Evolutionary conservation across 1,284 basidiomycete genomes (phyloP).

Genomic region (Cerioporus squamosus): DNA sequence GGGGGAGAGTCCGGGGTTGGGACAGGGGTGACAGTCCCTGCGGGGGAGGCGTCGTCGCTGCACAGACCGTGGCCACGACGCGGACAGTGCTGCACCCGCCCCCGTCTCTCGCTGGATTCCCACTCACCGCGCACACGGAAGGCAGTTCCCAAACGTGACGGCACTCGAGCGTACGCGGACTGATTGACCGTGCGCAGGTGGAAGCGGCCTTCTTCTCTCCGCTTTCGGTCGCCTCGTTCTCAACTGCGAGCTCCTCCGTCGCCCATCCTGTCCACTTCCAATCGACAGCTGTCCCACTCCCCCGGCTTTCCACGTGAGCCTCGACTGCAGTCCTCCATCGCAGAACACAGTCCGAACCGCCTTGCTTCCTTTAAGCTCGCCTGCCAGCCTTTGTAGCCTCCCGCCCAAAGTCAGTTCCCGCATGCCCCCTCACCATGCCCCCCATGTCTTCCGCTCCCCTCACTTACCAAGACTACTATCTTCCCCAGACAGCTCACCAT

Average conservation of each 20-base stretch:
- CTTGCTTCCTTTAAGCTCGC: slow-evolving; percentile 25
- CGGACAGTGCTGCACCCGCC: neutral
- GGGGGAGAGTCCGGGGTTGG: slow-evolving; percentile 11
- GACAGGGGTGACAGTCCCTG: no score
- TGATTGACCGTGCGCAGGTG: slow-evolving; percentile 24
- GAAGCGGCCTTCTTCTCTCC: slow-evolving; percentile 19
- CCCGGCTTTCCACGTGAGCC: slow-evolving; percentile 22
- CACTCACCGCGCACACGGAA: slow-evolving; percentile 1
- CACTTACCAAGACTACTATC: slow-evolving; percentile 45
- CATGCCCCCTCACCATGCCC: slow-evolving; percentile 13
- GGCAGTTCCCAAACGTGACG: slow-evolving; percentile 6
- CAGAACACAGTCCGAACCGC: neutral
- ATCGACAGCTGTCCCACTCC: slow-evolving; percentile 15
- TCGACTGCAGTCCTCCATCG: neutral
- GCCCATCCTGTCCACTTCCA: slow-evolving; percentile 14
- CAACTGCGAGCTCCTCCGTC: slow-evolving; percentile 22
- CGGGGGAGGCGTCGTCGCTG: neutral
- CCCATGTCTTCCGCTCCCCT: slow-evolving; percentile 33
- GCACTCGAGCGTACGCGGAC: slow-evolving; percentile 3
- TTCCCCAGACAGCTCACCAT: slow-evolving; percentile 29
- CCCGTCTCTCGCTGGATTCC: neutral
- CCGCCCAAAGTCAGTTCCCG: slow-evolving; percentile 25
- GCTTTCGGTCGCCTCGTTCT: slow-evolving; percentile 14
- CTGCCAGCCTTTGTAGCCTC: slow-evolving; percentile 19
- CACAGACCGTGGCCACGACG: neutral